phyloP scores from a whole-genome alignment of 106 monocot genomes.

The Chionographis japonica region DNA sequence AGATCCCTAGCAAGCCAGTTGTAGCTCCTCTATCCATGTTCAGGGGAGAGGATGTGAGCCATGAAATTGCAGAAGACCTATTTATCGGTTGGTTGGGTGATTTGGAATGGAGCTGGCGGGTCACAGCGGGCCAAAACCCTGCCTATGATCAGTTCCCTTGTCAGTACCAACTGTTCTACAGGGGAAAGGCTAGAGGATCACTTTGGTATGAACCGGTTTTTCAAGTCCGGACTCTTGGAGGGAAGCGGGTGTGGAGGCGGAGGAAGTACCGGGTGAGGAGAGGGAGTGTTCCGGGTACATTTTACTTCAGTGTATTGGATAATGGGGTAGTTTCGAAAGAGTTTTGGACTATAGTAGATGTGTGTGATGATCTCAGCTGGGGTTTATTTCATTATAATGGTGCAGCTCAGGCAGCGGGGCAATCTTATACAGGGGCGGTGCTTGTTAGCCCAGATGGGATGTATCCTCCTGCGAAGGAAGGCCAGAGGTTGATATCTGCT shows the following conservation, averaged over 20 bases:
- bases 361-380: conserved; percentile 78
- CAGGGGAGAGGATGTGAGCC: conserved; percentile 53
- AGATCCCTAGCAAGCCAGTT: conserved; percentile 66
- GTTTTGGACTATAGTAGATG: conserved; percentile 91
- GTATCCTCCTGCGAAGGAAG: conserved; percentile 40
- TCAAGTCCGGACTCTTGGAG: conserved; percentile 73
- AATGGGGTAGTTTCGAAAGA: conserved; percentile 90
- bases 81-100: conserved; percentile 86
- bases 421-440: conserved; percentile 77
- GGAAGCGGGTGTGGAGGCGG: conserved; percentile 66
- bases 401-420: conserved; percentile 76
- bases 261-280: conserved; percentile 66
- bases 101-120: conserved; percentile 87
- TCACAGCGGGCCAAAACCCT: conserved; percentile 85
- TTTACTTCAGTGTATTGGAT: conserved; percentile 72
- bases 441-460: conserved; percentile 90
- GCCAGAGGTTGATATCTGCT: conserved; percentile 46
- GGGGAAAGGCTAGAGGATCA: conserved; percentile 71
- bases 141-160: conserved; percentile 96
- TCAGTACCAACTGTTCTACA: conserved; percentile 88
- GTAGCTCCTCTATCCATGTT: conserved; percentile 53
- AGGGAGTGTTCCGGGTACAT: conserved; percentile 65
- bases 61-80: conserved; percentile 89
- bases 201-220: conserved; percentile 97
- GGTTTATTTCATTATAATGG: conserved; percentile 90